Conservation (phyloP, 257 asterid genomes). For the Linderniella brevidens region DNA sequence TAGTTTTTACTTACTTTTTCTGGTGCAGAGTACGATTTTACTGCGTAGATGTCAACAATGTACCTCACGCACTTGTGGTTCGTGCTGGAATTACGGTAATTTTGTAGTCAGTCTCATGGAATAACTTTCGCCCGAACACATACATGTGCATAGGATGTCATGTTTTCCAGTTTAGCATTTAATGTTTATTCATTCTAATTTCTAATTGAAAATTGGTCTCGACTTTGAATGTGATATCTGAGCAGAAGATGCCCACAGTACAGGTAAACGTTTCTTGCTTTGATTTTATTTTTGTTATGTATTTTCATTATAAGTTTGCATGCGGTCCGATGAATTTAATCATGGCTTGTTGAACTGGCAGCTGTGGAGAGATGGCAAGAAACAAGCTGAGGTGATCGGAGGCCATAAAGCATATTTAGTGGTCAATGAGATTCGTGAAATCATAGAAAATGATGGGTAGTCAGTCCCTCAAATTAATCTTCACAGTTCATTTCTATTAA, state of each 20-base stretch:
- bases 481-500: too few species aligned
- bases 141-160: neutral
- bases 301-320: neutral
- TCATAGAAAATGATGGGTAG: slow-evolving; percentile 66
- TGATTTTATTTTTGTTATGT: neutral
- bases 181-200: slow-evolving; percentile 8
- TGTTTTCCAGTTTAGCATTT: neutral
- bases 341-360: too few species aligned
- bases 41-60: slow-evolving; percentile 64
- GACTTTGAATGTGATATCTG: slow-evolving; percentile 19
- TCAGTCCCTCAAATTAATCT: too few species aligned
- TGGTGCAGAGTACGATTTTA: slow-evolving; percentile 58
- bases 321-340: slow-evolving; percentile 9
- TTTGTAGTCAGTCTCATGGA: slow-evolving; percentile 8
- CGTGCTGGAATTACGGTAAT: slow-evolving; percentile 88
- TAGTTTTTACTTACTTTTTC: slow-evolving; percentile 3
- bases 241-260: slow-evolving; percentile 93
- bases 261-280: slow-evolving; percentile 55
- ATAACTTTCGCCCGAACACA: neutral
- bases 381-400: slow-evolving; percentile 76
- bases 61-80: slow-evolving; percentile 70
- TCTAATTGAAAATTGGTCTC: slow-evolving; percentile 14
- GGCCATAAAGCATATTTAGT: slow-evolving; percentile 75
- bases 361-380: slow-evolving; percentile 83
- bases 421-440: slow-evolving; percentile 58